phyloP scores from a whole-genome alignment of 1,139 yeast species.

The Hemisphaericaspora xylofermentans region DNA sequence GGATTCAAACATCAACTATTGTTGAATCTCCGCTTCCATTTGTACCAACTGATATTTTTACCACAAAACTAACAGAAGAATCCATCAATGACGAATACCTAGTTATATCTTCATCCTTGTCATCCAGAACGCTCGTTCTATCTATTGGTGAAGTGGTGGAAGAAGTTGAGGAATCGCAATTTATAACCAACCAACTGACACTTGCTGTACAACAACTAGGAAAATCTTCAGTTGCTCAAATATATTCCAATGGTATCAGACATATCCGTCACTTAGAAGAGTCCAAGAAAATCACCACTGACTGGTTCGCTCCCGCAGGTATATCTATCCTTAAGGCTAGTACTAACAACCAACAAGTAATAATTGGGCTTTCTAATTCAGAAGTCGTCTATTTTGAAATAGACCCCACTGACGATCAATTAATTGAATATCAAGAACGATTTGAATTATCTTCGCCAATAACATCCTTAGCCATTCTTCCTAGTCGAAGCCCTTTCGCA shows the following conservation, averaged over 20 bases:
- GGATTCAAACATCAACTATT: conserved; percentile 57
- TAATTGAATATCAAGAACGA: conserved; percentile 69
- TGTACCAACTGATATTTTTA: conserved; percentile 58
- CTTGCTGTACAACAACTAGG: conserved; percentile 74
- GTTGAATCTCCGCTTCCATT: conserved; percentile 75
- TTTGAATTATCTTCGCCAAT: conserved; percentile 54
- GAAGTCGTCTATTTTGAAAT: conserved; percentile 84
- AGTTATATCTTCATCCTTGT: conserved; percentile 61
- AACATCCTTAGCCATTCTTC: conserved; percentile 56
- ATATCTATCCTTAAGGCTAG: conserved; percentile 60
- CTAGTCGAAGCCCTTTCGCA: conserved; percentile 48
- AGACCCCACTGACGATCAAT: conserved; percentile 57
- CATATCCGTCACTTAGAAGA: conserved; percentile 44
- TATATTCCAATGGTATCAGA: conserved; percentile 70
- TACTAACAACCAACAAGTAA: conserved; percentile 66
- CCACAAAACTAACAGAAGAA: conserved; percentile 46
- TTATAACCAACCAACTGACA: conserved; percentile 58
- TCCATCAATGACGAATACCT: conserved; percentile 62
- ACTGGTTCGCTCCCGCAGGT: conserved; percentile 89
- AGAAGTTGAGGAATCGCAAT: conserved; percentile 68
- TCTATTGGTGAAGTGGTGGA: conserved; percentile 79
- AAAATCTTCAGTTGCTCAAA: conserved; percentile 60
- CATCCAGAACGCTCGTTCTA: conserved; percentile 63
- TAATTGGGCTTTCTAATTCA: conserved; percentile 67
- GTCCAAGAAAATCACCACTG: conserved; percentile 32